Evolutionary conservation across 1,284 basidiomycete genomes (phyloP).

Genomic region (Entoloma clypeatum): DNA sequence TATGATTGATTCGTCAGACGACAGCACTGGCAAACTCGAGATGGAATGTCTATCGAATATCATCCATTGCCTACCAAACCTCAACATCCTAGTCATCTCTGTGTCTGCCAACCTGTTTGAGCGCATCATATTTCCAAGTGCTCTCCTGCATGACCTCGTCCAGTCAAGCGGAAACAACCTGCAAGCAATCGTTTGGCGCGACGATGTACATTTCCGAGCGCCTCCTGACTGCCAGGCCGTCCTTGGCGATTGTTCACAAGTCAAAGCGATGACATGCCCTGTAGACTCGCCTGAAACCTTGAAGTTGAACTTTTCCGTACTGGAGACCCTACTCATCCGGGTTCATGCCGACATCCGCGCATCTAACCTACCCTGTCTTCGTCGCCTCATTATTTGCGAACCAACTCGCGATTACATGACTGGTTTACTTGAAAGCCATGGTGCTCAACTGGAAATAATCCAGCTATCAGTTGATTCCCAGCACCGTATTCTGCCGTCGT

Average conservation of each 20-base stretch:
- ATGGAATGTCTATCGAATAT: slow-evolving; percentile 17
- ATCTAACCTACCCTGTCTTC: slow-evolving; percentile 16
- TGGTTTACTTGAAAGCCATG: slow-evolving; percentile 15
- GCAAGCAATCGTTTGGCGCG: slow-evolving; percentile 17
- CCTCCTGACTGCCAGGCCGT: slow-evolving; percentile 9
- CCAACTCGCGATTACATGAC: background rate
- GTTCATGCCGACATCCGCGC: background rate
- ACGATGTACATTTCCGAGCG: background rate
- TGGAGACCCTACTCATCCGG: slow-evolving; percentile 8
- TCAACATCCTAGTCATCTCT: slow-evolving; percentile 27
- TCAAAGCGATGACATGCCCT: slow-evolving; percentile 12
- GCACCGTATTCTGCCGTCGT: too few relatives aligned
- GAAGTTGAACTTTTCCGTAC: background rate
- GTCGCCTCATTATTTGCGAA: slow-evolving; percentile 12
- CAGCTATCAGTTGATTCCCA: too few relatives aligned
- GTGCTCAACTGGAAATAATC: slow-evolving; percentile 6
- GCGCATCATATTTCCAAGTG: background rate
- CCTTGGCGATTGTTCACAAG: slow-evolving; percentile 9
- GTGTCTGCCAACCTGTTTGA: slow-evolving; percentile 1
- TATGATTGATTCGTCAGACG: background rate
- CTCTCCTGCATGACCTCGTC: slow-evolving; percentile 13
- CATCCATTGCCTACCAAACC: slow-evolving; percentile 25
- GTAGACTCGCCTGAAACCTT: background rate
- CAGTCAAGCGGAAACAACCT: slow-evolving; percentile 10
- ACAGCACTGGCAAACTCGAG: background rate